phyloP scores from a whole-genome alignment of 2,329 filamentous ascomycete genomes.

The Diaporthe sp. region DNA sequence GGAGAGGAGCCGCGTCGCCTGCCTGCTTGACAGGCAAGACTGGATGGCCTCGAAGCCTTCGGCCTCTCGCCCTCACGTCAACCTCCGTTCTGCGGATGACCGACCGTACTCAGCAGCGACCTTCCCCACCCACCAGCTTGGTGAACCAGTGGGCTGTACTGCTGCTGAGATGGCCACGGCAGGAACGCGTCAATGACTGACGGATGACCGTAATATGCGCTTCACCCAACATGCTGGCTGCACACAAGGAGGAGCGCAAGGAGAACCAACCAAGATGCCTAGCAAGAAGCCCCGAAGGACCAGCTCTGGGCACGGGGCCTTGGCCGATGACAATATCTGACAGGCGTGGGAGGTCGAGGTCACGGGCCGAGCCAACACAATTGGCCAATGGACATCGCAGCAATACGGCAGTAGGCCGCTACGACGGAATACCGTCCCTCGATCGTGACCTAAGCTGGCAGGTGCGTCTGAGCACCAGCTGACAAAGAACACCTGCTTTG shows the following conservation, averaged over 20 bases:
- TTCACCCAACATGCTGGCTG: neutral
- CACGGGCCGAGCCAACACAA: constrained; percentile 13
- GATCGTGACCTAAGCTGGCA: constrained; percentile 6
- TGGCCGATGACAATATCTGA: constrained; percentile 38
- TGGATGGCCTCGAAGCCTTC: constrained; percentile 2
- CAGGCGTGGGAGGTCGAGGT: constrained; percentile 27
- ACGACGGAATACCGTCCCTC: neutral
- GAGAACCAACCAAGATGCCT: neutral
- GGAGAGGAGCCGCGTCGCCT: constrained; percentile 20
- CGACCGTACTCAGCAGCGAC: neutral
- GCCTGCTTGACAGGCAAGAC: neutral
- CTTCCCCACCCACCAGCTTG: constrained; percentile 14
- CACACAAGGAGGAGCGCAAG: neutral
- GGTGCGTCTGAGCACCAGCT: neutral
- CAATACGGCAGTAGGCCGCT: constrained; percentile 1
- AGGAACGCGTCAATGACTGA: neutral
- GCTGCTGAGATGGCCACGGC: constrained; percentile 3
- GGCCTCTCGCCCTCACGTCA: constrained; percentile 23
- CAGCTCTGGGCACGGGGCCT: constrained; percentile 32
- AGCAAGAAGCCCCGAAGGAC: neutral
- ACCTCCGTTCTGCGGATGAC: constrained; percentile 18
- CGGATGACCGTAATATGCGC: neutral
- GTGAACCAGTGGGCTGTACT: neutral
- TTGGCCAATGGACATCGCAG: constrained; percentile 6
- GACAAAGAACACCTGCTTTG: constrained; percentile 1